Evolutionary conservation across 2,329 filamentous ascomycete species (phyloP).

Genomic region (Hymenoscyphus occultus): DNA sequence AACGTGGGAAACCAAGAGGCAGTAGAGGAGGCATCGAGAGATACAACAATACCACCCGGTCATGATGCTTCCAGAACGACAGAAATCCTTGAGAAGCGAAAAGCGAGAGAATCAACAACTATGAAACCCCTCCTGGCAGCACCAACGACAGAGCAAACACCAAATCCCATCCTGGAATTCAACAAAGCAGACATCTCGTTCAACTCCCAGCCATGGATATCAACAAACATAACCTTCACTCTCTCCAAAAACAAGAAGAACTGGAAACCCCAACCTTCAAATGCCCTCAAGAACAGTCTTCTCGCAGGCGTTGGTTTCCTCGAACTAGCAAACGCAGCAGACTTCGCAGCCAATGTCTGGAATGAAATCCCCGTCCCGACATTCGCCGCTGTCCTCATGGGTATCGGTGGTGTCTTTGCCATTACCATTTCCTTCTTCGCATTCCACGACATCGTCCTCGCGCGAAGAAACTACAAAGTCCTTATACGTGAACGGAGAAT

Average conservation of each 20-base stretch:
- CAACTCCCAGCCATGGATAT: not conserved
- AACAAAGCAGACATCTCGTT: not conserved
- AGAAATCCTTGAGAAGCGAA: not conserved
- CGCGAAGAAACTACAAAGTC: slow-evolving; percentile 46
- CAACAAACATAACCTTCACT: not conserved
- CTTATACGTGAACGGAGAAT: slow-evolving; percentile 42
- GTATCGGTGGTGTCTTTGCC: slow-evolving; percentile 48
- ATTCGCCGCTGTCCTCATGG: slow-evolving; percentile 51
- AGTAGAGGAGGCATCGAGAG: not conserved
- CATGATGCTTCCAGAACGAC: not conserved
- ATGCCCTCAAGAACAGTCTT: slow-evolving; percentile 33
- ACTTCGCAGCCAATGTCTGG: slow-evolving; percentile 58
- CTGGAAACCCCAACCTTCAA: not conserved
- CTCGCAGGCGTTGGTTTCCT: slow-evolving; percentile 47
- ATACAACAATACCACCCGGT: not conserved
- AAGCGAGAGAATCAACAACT: not conserved
- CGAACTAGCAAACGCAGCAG: slow-evolving; percentile 53
- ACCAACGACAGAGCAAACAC: not conserved
- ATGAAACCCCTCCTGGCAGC: not conserved
- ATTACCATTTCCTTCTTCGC: slow-evolving; percentile 46
- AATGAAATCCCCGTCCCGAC: slow-evolving; percentile 49
- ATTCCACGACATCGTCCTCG: slow-evolving; percentile 42
- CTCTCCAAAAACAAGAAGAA: slow-evolving; percentile 4
- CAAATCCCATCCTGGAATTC: not conserved
- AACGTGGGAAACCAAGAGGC: not conserved